phyloP scores from a whole-genome alignment of 2,329 filamentous ascomycete genomes.

The Didymella sp. region DNA sequence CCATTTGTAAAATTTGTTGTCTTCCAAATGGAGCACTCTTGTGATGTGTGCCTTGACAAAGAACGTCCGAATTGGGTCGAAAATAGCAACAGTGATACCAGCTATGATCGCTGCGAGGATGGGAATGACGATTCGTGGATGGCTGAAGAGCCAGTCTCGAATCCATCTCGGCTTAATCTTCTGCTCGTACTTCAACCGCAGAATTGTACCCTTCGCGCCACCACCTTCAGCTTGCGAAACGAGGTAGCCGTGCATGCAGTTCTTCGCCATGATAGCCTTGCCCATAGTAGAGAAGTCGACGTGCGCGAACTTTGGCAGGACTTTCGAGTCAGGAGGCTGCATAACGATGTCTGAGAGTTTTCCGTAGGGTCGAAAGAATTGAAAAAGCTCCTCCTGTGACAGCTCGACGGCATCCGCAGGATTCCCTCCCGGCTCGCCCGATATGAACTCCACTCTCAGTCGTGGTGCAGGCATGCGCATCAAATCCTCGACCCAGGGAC shows the following conservation, averaged over 20 bases:
- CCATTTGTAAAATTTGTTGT: conserved; percentile 80
- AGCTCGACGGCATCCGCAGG: conserved; percentile 76
- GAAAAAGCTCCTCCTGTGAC: conserved; percentile 85
- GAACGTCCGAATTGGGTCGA: conserved; percentile 92
- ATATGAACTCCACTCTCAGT: conserved; percentile 83
- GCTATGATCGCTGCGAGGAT: conserved; percentile 80
- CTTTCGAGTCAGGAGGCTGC: conserved; percentile 85
- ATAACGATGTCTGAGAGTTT: conserved; percentile 85
- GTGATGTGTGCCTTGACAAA: conserved; percentile 91
- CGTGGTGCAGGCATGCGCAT: conserved; percentile 79
- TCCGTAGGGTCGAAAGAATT: conserved; percentile 86
- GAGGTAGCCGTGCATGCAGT: conserved; percentile 86
- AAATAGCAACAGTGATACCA: conserved; percentile 82
- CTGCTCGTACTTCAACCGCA: conserved; percentile 84
- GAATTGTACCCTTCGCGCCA: conserved; percentile 74
- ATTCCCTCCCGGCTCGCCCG: conserved; percentile 72
- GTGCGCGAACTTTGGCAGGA: conserved; percentile 78
- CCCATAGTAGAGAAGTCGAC: conserved; percentile 77
- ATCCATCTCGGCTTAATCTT: conserved; percentile 79
- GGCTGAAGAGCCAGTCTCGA: conserved; percentile 84
- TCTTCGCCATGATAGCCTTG: conserved; percentile 85
- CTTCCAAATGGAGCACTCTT: conserved; percentile 73
- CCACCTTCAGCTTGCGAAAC: conserved; percentile 73
- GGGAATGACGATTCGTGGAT: conserved; percentile 88
- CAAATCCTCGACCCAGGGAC: conserved; percentile 93